Conservation (phyloP, 2,329 filamentous ascomycete genomes). For the Trichoderma aggressivum region DNA sequence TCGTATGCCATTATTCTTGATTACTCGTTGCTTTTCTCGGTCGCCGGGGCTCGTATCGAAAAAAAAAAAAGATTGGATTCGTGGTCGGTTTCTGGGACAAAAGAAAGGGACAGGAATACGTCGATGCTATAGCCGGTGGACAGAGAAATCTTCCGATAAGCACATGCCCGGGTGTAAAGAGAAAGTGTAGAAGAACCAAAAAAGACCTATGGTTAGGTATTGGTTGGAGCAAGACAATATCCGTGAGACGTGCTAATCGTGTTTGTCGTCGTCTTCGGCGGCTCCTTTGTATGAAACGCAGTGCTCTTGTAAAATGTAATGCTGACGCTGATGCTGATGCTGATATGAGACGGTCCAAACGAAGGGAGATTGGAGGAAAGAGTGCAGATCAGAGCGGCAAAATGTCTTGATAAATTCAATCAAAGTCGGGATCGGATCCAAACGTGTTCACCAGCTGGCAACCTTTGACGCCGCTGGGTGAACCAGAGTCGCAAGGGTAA, state of each 20-base stretch:
- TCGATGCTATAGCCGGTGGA: not conserved
- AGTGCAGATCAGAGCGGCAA: not conserved
- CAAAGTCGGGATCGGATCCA: not conserved
- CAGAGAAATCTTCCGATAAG: not conserved
- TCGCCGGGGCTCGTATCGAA: not conserved
- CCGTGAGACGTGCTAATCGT: not conserved
- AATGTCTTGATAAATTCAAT: not conserved
- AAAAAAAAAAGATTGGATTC: not conserved
- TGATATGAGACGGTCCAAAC: not conserved
- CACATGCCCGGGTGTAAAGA: not conserved
- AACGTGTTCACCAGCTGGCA: not conserved
- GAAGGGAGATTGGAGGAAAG: not conserved
- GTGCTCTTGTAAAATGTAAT: not conserved
- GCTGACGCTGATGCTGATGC: not conserved
- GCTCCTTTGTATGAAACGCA: not conserved
- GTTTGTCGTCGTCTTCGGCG: not conserved
- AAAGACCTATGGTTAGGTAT: not conserved
- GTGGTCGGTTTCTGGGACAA: not conserved
- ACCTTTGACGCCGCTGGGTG: not conserved
- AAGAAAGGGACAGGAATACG: not conserved
- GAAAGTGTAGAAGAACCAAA: not conserved
- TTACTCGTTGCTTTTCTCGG: not conserved
- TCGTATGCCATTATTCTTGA: conserved; percentile 48
- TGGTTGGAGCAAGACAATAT: not conserved
- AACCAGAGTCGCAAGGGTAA: not conserved